Conservation (phyloP, 1,284 basidiomycete species). For the Moniliophthora roreri region DNA sequence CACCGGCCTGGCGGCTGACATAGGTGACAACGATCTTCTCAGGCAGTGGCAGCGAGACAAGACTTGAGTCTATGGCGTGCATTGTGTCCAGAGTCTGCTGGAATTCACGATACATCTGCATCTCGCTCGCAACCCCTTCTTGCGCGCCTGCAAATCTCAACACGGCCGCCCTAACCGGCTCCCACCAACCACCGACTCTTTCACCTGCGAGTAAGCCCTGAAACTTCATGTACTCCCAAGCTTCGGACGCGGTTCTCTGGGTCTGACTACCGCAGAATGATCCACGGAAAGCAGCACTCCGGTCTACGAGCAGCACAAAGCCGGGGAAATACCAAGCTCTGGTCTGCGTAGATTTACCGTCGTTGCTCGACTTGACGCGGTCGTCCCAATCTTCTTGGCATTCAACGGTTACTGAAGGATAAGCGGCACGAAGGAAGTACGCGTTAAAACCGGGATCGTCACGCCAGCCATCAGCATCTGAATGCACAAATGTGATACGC, state of each 20-base stretch:
- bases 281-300: slow-evolving; percentile 74
- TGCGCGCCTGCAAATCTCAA: slow-evolving; percentile 47
- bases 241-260: slow-evolving; percentile 69
- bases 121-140: not conserved
- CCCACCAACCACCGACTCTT: slow-evolving; percentile 63
- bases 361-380: slow-evolving; percentile 43
- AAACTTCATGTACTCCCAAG: slow-evolving; percentile 50
- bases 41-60: slow-evolving; percentile 32
- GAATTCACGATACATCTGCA: slow-evolving; percentile 1
- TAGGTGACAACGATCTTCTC: slow-evolving; percentile 69
- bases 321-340: slow-evolving; percentile 13
- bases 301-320: slow-evolving; percentile 63
- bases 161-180: slow-evolving; percentile 58
- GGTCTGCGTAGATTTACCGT: slow-evolving; percentile 12
- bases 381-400: slow-evolving; percentile 71
- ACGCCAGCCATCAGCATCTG: slow-evolving; percentile 61
- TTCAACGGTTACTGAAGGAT: slow-evolving; percentile 72
- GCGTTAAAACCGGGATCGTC: slow-evolving; percentile 72
- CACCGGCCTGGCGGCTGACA: slow-evolving; percentile 62
- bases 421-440: slow-evolving; percentile 75
- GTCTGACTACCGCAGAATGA: slow-evolving; percentile 56
- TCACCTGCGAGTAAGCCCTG: slow-evolving; percentile 30
- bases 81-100: slow-evolving; percentile 18
- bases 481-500: slow-evolving; percentile 69
- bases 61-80: slow-evolving; percentile 4